A percentile compares a stretch with the other conserved stretches of the same genome.
Conservation (phyloP, 352 stramenopile species). For the Pythium monospermum region DNA sequence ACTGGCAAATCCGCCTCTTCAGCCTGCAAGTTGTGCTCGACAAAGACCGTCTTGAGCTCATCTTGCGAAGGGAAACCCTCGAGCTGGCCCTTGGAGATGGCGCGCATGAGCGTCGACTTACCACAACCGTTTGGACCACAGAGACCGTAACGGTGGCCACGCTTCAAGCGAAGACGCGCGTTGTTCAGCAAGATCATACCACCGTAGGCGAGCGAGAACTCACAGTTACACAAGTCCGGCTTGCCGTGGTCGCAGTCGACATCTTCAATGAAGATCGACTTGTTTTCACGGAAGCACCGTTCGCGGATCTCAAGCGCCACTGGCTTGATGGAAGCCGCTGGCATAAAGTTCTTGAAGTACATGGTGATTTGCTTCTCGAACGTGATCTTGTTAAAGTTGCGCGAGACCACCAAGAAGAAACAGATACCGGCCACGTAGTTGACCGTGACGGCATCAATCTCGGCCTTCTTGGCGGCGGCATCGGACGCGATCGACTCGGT, state of each 20-base stretch:
- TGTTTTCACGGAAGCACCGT: constrained; percentile 77
- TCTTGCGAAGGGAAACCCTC: constrained; percentile 87
- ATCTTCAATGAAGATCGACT: constrained; percentile 61
- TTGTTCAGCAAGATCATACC: constrained; percentile 97
- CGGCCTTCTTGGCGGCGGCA: constrained; percentile 32
- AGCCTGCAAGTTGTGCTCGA: constrained; percentile 96
- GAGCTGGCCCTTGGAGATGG: constrained; percentile 86
- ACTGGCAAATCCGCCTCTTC: constrained; percentile 79
- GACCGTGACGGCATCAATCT: constrained; percentile 52
- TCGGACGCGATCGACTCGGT: constrained; percentile 57
- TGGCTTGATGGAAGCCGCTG: constrained; percentile 45
- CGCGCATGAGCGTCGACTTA: constrained; percentile 95
- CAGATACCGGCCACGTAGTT: constrained; percentile 62
- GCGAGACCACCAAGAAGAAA: constrained; percentile 55
- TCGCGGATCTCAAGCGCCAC: constrained; percentile 49
- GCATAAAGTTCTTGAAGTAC: constrained; percentile 46
- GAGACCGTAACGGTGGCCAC: constrained; percentile 94
- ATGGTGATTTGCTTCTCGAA: constrained; percentile 75
- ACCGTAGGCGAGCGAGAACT: constrained; percentile 72
- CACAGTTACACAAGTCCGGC: constrained; percentile 88
- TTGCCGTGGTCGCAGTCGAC: constrained; percentile 95
- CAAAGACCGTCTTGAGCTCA: constrained; percentile 93
- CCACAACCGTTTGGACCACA: constrained; percentile 96
- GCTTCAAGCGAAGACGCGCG: constrained; percentile 92
- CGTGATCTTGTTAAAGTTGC: constrained; percentile 93